Conservation (phyloP, 129 eudicot genomes). For the Helianthus annuus region DNA sequence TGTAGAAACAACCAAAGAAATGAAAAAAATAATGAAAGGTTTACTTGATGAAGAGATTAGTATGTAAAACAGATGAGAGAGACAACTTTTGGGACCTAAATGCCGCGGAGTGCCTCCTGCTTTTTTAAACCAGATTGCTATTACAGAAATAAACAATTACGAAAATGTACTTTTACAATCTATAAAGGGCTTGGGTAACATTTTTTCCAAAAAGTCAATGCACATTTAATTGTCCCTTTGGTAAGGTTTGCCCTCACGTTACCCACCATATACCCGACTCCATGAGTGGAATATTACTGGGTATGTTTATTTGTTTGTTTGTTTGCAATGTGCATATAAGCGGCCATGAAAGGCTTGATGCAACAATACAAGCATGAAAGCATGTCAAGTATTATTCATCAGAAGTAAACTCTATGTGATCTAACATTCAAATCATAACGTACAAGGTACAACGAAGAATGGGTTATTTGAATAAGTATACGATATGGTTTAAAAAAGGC, state of each 20-base stretch:
- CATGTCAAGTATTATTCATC: neutral
- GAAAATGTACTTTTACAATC: neutral
- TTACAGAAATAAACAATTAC: neutral
- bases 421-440: neutral
- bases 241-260: too few species aligned
- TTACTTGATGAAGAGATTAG: too few species aligned
- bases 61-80: too few species aligned
- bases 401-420: constrained; percentile 6
- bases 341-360: neutral
- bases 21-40: too few species aligned
- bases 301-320: too few species aligned
- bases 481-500: too few species aligned
- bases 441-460: neutral
- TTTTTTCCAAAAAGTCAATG: neutral
- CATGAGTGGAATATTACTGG: too few species aligned
- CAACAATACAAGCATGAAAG: constrained; percentile 14
- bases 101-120: too few species aligned
- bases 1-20: too few species aligned
- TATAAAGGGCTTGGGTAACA: neutral
- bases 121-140: neutral
- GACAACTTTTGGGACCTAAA: too few species aligned
- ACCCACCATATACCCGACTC: too few species aligned
- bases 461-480: neutral
- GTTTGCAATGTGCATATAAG: neutral
- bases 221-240: neutral